Conservation (phyloP, 768 basidiomycete genomes). For the Russula abietina region DNA sequence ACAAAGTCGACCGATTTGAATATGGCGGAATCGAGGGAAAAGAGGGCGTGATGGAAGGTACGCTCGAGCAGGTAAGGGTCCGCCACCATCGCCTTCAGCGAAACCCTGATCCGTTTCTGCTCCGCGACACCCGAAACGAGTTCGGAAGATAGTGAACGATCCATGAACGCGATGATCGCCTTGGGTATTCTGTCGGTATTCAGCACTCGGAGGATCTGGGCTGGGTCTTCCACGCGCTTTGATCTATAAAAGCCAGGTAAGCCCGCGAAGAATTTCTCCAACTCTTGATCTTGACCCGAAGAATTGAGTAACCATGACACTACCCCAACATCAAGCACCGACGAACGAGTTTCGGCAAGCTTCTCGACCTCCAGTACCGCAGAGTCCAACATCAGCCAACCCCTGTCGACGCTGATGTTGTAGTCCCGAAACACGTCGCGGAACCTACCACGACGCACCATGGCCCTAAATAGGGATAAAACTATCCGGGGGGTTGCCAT, state of each 20-base stretch:
- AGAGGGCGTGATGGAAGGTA: constrained; percentile 7
- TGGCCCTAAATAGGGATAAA: not conserved
- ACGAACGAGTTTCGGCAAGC: not conserved
- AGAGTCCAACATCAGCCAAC: not conserved
- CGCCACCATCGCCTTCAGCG: not conserved
- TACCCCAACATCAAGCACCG: not conserved
- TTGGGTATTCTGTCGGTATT: not conserved
- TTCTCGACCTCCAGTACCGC: constrained; percentile 5
- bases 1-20: constrained; percentile 9
- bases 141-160: constrained; percentile 3
- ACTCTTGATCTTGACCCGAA: constrained; percentile 3
- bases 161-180: constrained; percentile 9
- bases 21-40: not conserved
- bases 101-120: not conserved
- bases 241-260: constrained; percentile 14
- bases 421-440: not conserved
- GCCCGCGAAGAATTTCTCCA: constrained; percentile 10
- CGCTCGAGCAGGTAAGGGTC: constrained; percentile 8
- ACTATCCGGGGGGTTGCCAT: not conserved
- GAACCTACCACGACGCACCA: too few relatives aligned
- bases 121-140: not conserved
- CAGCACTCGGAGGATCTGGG: not conserved
- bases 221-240: constrained; percentile 1
- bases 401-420: not conserved
- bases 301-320: not conserved